phyloP scores from a whole-genome alignment of 768 basidiomycete genomes.

The Tricholoma hemisulphureum region DNA sequence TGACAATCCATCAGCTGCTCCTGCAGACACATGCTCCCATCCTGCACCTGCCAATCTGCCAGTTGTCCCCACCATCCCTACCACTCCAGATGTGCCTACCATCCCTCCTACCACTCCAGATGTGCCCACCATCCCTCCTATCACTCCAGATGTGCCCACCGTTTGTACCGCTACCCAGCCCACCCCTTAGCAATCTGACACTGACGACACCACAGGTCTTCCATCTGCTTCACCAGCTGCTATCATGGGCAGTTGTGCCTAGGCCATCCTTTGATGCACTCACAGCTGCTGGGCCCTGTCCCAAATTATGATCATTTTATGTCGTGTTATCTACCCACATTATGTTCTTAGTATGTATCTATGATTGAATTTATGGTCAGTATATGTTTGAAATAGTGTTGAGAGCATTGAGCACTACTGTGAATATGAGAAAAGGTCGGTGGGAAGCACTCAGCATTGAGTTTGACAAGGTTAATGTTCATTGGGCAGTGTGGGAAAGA shows the following conservation, averaged over 20 bases:
- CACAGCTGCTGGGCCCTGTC: too few relatives aligned
- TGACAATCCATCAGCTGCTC: not conserved
- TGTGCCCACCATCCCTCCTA: too few relatives aligned
- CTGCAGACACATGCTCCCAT: not conserved
- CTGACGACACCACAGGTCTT: not conserved
- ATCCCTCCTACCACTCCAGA: not conserved
- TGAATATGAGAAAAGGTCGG: too few relatives aligned
- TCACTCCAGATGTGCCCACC: too few relatives aligned
- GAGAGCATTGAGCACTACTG: too few relatives aligned
- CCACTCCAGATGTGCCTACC: not conserved
- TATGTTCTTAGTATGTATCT: not conserved
- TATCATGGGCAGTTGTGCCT: not conserved
- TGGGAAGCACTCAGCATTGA: too few relatives aligned
- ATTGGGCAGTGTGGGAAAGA: too few relatives aligned
- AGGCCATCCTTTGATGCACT: too few relatives aligned
- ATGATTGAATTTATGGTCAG: too few relatives aligned
- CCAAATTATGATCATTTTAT: not conserved
- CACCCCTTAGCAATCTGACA: not conserved
- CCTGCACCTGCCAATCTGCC: too few relatives aligned
- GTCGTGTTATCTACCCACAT: not conserved
- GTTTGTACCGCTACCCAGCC: not conserved
- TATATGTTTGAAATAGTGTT: too few relatives aligned
- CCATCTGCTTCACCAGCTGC: not conserved
- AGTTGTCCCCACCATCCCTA: not conserved
- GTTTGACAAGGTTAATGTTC: too few relatives aligned